A percentile compares a stretch with the other conserved stretches of the same genome.
Evolutionary conservation across 2,329 filamentous ascomycete species (phyloP).

Genomic region (Exophiala phaeomuriformis): DNA sequence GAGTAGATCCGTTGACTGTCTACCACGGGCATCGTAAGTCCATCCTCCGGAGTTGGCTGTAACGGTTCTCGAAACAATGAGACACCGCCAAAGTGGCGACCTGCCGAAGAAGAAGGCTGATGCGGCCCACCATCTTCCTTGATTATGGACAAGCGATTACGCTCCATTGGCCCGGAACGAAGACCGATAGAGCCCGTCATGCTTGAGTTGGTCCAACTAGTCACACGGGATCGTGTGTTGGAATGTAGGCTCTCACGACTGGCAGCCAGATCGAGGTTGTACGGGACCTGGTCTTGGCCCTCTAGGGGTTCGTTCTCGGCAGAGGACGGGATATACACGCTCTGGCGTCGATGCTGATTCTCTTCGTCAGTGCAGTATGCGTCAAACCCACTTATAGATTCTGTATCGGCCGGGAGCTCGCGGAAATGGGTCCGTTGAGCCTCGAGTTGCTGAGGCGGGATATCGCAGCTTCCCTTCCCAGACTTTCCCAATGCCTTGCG

Average conservation of each 20-base stretch:
- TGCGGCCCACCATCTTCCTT: constrained; percentile 35
- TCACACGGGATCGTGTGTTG: constrained; percentile 37
- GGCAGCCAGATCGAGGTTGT: constrained; percentile 7
- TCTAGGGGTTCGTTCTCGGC: constrained; percentile 12
- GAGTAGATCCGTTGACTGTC: constrained; percentile 39
- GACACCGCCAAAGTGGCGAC: constrained; percentile 28
- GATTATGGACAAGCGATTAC: constrained; percentile 39
- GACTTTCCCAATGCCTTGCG: constrained; percentile 37
- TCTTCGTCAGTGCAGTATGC: constrained; percentile 9
- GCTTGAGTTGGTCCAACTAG: constrained; percentile 44
- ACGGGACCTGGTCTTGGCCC: constrained; percentile 16
- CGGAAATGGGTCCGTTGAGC: constrained; percentile 25
- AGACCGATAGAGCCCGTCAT: constrained; percentile 34
- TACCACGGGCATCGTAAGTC: constrained; percentile 22
- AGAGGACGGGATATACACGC: constrained; percentile 7
- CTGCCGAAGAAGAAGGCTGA: constrained; percentile 28
- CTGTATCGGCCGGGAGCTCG: constrained; percentile 21
- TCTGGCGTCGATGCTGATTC: constrained; percentile 3
- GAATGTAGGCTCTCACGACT: constrained; percentile 24
- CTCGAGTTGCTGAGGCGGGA: constrained; percentile 27
- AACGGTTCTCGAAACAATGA: constrained; percentile 30
- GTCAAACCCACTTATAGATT: constrained; percentile 17
- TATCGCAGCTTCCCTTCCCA: constrained; percentile 21
- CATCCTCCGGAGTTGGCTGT: constrained; percentile 21
- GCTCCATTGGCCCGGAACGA: constrained; percentile 28